These are phyloP conservation scores for Epichloe festucae DNA, from an alignment of 2,329 filamentous ascomycete species.

Conservation along the genomic window DNA sequence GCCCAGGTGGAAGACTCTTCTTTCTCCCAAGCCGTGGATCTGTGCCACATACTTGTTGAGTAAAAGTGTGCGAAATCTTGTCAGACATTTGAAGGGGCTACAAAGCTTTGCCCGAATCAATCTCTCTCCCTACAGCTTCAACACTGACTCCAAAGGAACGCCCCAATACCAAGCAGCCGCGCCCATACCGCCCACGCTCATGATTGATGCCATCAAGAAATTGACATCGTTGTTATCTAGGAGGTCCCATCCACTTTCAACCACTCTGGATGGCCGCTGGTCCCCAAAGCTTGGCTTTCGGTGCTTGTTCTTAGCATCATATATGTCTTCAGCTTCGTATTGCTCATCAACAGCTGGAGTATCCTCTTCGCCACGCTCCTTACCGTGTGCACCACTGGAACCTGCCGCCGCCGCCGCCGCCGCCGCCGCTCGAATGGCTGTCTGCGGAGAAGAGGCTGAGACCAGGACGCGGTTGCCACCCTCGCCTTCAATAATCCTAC, in stretches of 20 bases:
- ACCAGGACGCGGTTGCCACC: slow-evolving; percentile 52
- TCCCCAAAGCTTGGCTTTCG: slow-evolving; percentile 40
- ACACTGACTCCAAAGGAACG: slow-evolving; percentile 31
- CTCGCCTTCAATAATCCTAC: slow-evolving; percentile 79
- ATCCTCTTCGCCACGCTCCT: slow-evolving; percentile 25
- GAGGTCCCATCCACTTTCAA: slow-evolving; percentile 57
- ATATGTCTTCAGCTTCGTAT: slow-evolving; percentile 27
- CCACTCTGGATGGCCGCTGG: slow-evolving; percentile 45
- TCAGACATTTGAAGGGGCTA: too few species aligned
- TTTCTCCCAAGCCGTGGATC: slow-evolving; percentile 16
- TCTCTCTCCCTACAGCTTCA: neutral
- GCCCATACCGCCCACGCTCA: slow-evolving; percentile 68
- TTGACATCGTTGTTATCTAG: slow-evolving; percentile 96
- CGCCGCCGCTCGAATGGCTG: neutral
- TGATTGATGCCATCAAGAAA: slow-evolving; percentile 71
- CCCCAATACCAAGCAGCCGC: slow-evolving; percentile 49
- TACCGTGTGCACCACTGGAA: slow-evolving; percentile 23
- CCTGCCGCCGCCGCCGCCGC: neutral
- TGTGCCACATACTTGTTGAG: slow-evolving; percentile 20
- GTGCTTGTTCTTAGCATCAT: slow-evolving; percentile 36
- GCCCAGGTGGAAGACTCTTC: slow-evolving; percentile 11
- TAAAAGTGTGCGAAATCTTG: slow-evolving; percentile 2
- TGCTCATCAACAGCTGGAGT: slow-evolving; percentile 22
- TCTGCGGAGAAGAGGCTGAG: slow-evolving; percentile 15
- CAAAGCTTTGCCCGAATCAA: neutral